Base-by-base conservation (phyloP, 495 filamentous ascomycete genomes). In the Aspergillus asperescens region DNA sequence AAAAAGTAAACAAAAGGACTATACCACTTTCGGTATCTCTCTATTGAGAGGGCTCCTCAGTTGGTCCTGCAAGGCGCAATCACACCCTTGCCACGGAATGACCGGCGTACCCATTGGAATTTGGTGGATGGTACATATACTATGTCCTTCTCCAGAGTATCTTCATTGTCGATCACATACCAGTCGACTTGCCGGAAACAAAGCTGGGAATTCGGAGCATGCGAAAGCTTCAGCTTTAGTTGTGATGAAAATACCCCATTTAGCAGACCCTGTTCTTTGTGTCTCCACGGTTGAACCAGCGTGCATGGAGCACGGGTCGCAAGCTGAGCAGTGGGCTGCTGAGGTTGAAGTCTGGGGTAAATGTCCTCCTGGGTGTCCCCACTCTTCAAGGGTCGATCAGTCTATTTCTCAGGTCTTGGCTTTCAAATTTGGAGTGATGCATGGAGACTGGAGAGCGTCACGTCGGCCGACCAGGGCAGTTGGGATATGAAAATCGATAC, bases 301-400 rank as follows among this genome's bases (percentile, higher is more conserved):
- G 28, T 52, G 40, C 50, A 52, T 52, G 50, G 40, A 52, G 39
- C 50, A 45, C 50, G 41, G 41, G 50, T 38, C 41, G 19, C 29
- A 46, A 39, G 39, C 25, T 57, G 43, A 40, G 39, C 43, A 31
- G 20, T 48, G 42, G 44, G 37, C 34, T 48, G 13, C 8, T 43
- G 34, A 40, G 49, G 50, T 15, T 58, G 52, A 43, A 49, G 48
- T 55, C 52, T 48, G 57, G 52, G 48, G 57, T 39, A 55, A 50
- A 50, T 48, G 39, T 49, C 40, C 42, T 32, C 1, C 12, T 51
- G 50, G 18, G 16, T 9, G 16, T 32, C 32, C 29, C 29, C 29
- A 32, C 29, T 12, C 13, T 10, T 32, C 29, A 12, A 6, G 10
- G 29, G 40, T 46, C 46, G 50, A 58, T 58, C 56, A 50, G 50